Conservation (phyloP, 2,329 filamentous ascomycete genomes). For the Ceratocystis huliohia region DNA sequence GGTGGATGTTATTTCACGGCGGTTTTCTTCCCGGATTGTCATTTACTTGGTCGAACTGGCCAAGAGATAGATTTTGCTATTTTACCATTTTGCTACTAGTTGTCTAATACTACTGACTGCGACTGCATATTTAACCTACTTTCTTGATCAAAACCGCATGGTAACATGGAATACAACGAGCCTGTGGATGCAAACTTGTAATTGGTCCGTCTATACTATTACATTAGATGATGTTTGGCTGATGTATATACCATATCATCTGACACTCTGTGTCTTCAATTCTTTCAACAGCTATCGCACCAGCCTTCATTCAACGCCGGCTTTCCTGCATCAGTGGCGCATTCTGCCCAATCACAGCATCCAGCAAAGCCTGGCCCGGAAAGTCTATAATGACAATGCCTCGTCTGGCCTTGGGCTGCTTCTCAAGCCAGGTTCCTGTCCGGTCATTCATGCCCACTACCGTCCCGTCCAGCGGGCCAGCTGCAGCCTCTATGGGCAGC, state of each 20-base stretch:
- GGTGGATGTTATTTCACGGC: not conserved
- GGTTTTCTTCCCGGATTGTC: not conserved
- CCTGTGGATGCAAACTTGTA: not conserved
- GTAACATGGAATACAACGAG: not conserved
- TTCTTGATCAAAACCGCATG: not conserved
- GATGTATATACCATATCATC: not conserved
- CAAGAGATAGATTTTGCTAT: conserved; percentile 4
- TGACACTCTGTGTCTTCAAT: not conserved
- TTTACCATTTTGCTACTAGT: not conserved
- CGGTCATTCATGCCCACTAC: conserved; percentile 39
- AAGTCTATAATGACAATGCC: conserved; percentile 40
- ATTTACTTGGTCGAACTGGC: not conserved
- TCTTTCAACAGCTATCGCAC: not conserved
- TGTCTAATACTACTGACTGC: not conserved
- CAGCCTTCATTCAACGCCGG: not conserved
- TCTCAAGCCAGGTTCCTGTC: conserved; percentile 34
- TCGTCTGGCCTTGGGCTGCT: conserved; percentile 26
- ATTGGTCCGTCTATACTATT: not conserved
- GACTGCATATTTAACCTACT: not conserved
- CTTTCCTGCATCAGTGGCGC: conserved; percentile 22
- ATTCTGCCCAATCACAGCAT: conserved; percentile 34
- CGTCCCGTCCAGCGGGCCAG: conserved; percentile 33
- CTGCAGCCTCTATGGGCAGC: conserved; percentile 38
- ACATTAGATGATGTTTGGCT: not conserved
- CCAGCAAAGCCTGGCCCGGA: conserved; percentile 33